Evolutionary conservation across 2,329 filamentous ascomycete species (phyloP), one percentile per base, ranked within the genome.

Genomic region (Colletotrichum caudatum): DNA sequence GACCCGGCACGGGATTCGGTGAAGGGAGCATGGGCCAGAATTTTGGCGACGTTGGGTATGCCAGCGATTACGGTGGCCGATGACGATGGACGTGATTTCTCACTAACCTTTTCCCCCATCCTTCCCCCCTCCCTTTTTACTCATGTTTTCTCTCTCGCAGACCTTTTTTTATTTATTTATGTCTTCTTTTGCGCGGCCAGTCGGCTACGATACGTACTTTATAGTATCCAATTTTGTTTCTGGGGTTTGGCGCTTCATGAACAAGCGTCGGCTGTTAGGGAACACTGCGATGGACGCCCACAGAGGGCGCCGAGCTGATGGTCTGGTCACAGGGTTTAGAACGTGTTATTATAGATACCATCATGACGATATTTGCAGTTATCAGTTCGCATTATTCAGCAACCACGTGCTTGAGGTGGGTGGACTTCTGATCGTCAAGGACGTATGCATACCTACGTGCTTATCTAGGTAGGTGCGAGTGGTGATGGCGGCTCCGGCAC

Each of bases 1-100:
- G 88, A 1, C 88, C 90, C 1, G 89, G 89, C 41, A 89, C 86
- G 5, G 88, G 87, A 0, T 90, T 86, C 69, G 87, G 87, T 14
- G 86, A 87, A n/a, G 86, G 87, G 1, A 84, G 87, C 11, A 84
- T 89, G 83, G 80, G 80, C 35, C 87, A 89, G 75, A 85, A 84
- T 69, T 90, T 85, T 76, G 85, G 85, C 20, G 86, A 88, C 48
- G 84, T 88, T 61, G 86, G 85, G 26, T 87, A 88, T 73, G 81
- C 82, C 23, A 88, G 86, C 69, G 87, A 89, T 74, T 87, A 85
- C 74, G 85, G 86, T 50, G 83, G 84, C 63, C 82, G 84, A 53
- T 83, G 73, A 72, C 35, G 23, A 39, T n/a, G 8, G 46, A 59
- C 54, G 33, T 14, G 61, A 46, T 44, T 23, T 26, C 20, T 39